Base-by-base conservation (phyloP, 768 basidiomycete species). In the Galerina marginata region DNA sequence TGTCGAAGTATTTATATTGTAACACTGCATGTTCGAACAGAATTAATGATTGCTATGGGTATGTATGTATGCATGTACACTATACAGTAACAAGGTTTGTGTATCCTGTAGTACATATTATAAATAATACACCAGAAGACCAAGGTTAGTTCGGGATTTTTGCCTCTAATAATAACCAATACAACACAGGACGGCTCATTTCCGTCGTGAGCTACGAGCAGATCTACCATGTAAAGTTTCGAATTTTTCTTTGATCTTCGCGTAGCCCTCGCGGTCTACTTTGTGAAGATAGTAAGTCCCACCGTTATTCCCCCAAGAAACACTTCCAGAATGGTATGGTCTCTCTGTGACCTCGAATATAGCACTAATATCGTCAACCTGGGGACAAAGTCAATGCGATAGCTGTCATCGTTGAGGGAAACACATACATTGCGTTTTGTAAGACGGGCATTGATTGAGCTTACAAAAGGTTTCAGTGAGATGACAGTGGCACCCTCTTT, bases 401-500 rank as follows among this genome's bases (percentile, higher is more conserved):
- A 51, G 16, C 54, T 54, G 33, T 38, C 29, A 44, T 46, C 11
- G 45, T 49, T 26, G 40, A 20, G 20, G 20, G 20, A 45, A 23
- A 44, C 71, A 65, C 88, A 56, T 65, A 92, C 90, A 65, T 95
- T 96, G 46, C 91, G 89, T 66, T 94, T 89, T 0, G 91, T 93
- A 58, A 97, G 79, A 39, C 92, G 86, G 44, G 88, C 90, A 65
- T 89, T 83, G 38, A 83, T 66, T 0, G 86, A 84, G 36, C 89
- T 84, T 57, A 95, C 89, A 63, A 93, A 97, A 1, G 95, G 93
- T 59, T 90, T 87, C 15, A 99, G 77, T 16, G 93, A 95, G 39
- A 99, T 85, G 48, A 99, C 91, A 49, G 88, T 88, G 0, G 95
- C 94, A 16, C 93, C 93, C 60, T 96, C 93, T 69, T 95, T 97